Evolutionary conservation across 2,329 filamentous ascomycete species (phyloP).

Genomic region (Alternaria sp.): DNA sequence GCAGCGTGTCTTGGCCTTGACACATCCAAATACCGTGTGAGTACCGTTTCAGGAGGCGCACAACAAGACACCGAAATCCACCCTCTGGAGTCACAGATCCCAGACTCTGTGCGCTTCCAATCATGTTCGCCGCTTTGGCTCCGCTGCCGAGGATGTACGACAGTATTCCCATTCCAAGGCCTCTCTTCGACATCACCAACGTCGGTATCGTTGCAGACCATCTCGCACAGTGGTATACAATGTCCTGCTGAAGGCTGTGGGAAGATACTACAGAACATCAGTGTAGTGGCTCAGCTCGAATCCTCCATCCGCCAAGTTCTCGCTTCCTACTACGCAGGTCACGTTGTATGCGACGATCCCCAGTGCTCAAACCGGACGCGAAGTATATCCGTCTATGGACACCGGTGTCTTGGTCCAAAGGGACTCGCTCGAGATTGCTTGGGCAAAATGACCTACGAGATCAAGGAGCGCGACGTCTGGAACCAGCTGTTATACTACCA

Average conservation of each 20-base stretch:
- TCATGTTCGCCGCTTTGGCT: conserved; percentile 78
- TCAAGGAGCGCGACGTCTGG: conserved; percentile 87
- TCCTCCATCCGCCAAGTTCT: conserved; percentile 79
- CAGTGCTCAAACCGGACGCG: conserved; percentile 86
- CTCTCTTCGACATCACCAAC: conserved; percentile 53
- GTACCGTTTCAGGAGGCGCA: conserved; percentile 60
- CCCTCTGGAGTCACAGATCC: conserved; percentile 91
- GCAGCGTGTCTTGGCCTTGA: conserved; percentile 95
- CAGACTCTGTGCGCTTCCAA: conserved; percentile 87
- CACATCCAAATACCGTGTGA: conserved; percentile 81
- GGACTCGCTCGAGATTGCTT: conserved; percentile 84
- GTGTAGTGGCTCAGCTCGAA: conserved; percentile 86
- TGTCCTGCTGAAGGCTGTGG: conserved; percentile 72
- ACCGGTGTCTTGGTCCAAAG: conserved; percentile 84
- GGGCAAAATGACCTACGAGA: conserved; percentile 88
- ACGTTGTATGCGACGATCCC: conserved; percentile 88
- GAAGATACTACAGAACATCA: conserved; percentile 70
- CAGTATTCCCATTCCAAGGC: conserved; percentile 76
- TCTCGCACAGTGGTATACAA: conserved; percentile 75
- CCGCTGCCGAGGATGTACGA: conserved; percentile 81
- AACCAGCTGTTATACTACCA: conserved; percentile 93
- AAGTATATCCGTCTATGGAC: conserved; percentile 91
- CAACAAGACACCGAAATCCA: conserved; percentile 64
- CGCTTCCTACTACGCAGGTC: conserved; percentile 87
- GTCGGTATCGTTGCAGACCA: conserved; percentile 24